Percentiles rank a stretch among this genome's conserved stretches.
phyloP scores from a whole-genome alignment of 108 stramenopile genomes.

The Epipyxis sp. region DNA sequence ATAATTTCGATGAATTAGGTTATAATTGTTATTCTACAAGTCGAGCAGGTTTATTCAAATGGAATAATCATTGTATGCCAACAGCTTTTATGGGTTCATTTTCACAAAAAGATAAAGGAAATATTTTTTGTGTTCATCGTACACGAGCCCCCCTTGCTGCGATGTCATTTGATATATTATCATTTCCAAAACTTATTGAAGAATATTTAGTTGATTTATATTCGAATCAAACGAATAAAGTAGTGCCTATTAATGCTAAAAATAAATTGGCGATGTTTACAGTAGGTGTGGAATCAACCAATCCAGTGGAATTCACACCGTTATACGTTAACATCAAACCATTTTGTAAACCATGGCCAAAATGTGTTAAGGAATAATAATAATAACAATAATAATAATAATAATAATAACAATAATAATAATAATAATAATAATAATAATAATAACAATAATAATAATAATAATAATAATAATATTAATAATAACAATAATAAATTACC shows the following conservation, averaged over 20 bases:
- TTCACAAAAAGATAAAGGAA: conserved; percentile 14
- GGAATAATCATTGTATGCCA: background rate
- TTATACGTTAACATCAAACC: background rate
- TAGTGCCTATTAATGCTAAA: background rate
- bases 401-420: too few species aligned
- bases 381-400: too few species aligned
- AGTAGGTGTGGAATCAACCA: background rate
- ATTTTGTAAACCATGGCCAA: conserved; percentile 18
- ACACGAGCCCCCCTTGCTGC: background rate
- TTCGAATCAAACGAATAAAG: background rate
- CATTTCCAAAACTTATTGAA: background rate
- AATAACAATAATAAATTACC: too few species aligned
- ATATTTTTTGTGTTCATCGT: conserved; percentile 15
- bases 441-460: too few species aligned
- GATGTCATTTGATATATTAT: background rate
- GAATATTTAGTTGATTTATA: background rate
- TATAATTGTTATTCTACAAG: conserved; percentile 9
- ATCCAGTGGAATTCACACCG: background rate
- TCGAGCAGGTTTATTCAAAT: conserved; percentile 24
- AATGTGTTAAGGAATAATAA: too few species aligned
- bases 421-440: too few species aligned
- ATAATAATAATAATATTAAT: too few species aligned
- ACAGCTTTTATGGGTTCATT: background rate
- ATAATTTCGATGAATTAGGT: background rate
- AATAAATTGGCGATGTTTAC: background rate